These are phyloP conservation scores for Rhododendron mucronatum DNA, from an alignment of 148 eudicot species.

Conservation along the genomic window DNA sequence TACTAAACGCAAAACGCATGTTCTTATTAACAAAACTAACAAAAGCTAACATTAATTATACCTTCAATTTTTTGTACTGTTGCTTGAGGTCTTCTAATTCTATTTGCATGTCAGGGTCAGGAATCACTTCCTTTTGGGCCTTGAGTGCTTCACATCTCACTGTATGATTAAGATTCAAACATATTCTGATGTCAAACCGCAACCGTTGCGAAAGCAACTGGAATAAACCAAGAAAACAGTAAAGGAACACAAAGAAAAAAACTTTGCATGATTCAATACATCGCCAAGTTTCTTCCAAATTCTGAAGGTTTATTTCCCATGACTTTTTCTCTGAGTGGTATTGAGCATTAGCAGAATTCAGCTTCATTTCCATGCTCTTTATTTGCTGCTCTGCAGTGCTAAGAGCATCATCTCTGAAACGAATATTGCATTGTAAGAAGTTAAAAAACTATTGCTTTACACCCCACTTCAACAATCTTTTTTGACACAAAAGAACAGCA, in stretches of 20 bases:
- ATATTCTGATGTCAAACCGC: not conserved
- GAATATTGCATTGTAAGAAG: not conserved
- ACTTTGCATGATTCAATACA: slow-evolving; percentile 35
- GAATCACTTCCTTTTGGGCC: slow-evolving; percentile 50
- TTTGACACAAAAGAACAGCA: not conserved
- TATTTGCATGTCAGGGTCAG: slow-evolving; percentile 43
- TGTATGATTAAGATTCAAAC: slow-evolving; percentile 26
- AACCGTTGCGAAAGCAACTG: not conserved
- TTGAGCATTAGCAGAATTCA: slow-evolving; percentile 49
- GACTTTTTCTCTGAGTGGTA: slow-evolving; percentile 62
- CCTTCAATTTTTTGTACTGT: slow-evolving; percentile 60
- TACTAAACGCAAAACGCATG: slow-evolving; percentile 10
- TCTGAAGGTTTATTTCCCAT: slow-evolving; percentile 69
- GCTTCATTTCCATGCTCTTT: slow-evolving; percentile 69
- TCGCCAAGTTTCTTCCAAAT: slow-evolving; percentile 88
- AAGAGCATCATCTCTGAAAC: slow-evolving; percentile 69
- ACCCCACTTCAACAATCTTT: not conserved
- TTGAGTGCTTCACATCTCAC: slow-evolving; percentile 73
- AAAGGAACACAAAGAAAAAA: not conserved
- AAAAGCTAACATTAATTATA: slow-evolving; percentile 20
- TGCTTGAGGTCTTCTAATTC: slow-evolving; percentile 63
- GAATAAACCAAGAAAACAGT: not conserved
- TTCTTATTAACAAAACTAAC: slow-evolving; percentile 1
- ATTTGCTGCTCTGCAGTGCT: slow-evolving; percentile 52
- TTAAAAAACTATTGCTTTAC: not conserved